Conservation (phyloP, 306 rosid species). For the Pyrus pyrifolia region DNA sequence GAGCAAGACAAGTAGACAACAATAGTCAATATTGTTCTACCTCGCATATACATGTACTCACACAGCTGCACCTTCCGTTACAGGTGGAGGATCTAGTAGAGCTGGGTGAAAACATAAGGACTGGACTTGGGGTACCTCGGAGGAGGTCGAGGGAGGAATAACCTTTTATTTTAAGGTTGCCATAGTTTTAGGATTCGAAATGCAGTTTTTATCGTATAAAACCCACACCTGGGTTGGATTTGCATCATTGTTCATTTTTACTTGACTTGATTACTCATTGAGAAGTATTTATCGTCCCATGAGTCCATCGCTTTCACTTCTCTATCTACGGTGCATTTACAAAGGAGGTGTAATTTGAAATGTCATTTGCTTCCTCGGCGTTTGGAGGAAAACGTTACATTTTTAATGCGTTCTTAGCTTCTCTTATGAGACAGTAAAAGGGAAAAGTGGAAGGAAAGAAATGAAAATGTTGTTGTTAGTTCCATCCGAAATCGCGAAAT, state of each 20-base stretch:
- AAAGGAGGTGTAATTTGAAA: background rate
- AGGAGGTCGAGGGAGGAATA: constrained; percentile 40
- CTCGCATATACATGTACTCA: background rate
- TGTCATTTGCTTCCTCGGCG: too few relatives aligned
- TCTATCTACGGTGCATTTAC: background rate
- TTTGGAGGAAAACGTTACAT: too few relatives aligned
- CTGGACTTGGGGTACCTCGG: constrained; percentile 48
- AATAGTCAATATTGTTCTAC: background rate
- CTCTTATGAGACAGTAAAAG: too few relatives aligned
- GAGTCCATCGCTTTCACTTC: background rate
- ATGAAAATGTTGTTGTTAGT: too few relatives aligned
- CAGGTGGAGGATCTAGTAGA: constrained; percentile 67
- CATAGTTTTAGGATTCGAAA: too few relatives aligned
- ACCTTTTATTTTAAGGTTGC: background rate
- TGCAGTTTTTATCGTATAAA: background rate
- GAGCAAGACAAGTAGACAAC: background rate
- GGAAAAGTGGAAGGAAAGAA: too few relatives aligned
- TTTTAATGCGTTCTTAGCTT: too few relatives aligned
- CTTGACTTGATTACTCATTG: too few relatives aligned
- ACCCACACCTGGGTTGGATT: background rate
- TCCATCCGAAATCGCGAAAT: too few relatives aligned
- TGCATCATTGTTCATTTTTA: background rate
- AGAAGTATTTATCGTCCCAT: background rate
- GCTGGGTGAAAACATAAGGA: constrained; percentile 66
- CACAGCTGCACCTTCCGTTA: background rate